Percentiles rank a stretch among this genome's conserved stretches.
Evolutionary conservation across 345 rosid species (phyloP).

Genomic region (Salix dunnii): DNA sequence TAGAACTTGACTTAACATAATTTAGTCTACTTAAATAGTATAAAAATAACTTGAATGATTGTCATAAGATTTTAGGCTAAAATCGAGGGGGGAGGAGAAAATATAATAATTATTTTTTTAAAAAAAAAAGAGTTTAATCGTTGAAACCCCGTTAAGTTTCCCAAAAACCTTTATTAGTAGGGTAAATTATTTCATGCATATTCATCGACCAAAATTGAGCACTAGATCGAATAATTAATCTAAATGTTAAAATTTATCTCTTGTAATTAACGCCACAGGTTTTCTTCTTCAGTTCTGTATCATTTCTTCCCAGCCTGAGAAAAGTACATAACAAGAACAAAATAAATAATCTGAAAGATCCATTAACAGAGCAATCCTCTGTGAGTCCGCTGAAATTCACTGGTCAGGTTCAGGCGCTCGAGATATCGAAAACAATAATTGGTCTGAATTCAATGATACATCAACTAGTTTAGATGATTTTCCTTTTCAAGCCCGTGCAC

Average conservation of each 20-base stretch:
- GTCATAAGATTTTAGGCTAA: no score
- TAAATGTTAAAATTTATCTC: neutral
- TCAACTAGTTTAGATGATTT: neutral
- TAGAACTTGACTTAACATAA: rapidly evolving
- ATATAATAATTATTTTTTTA: no score
- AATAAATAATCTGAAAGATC: neutral
- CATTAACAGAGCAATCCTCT: neutral
- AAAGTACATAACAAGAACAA: neutral
- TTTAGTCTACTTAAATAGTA: no score
- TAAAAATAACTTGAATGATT: no score
- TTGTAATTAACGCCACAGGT: neutral
- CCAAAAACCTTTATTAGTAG: neutral
- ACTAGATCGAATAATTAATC: neutral
- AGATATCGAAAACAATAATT: no score
- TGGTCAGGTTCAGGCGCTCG: neutral
- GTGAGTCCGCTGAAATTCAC: neutral
- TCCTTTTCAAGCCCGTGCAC: neutral
- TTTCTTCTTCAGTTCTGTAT: neutral
- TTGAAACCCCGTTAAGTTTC: no score
- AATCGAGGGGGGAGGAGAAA: no score
- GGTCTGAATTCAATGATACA: neutral
- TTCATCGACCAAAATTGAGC: neutral
- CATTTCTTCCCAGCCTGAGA: neutral
- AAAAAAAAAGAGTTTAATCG: no score
- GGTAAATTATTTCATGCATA: neutral